Evolutionary conservation across 352 stramenopile genomes (phyloP), one percentile per base, ranked within the genome.

Genomic region (Thalassiosira pacifica): DNA sequence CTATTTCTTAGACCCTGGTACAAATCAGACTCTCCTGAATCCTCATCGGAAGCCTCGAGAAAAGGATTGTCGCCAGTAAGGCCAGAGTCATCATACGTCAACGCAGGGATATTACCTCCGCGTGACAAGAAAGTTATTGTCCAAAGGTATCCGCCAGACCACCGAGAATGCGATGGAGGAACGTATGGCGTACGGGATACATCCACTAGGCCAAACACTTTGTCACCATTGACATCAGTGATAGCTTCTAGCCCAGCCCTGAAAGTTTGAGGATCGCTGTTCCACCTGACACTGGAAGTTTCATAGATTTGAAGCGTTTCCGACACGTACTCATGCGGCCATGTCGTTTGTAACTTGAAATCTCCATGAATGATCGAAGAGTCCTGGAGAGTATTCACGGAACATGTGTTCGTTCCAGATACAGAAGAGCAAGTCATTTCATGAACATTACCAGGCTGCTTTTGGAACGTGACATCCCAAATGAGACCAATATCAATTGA

Each of bases 81-180:
- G 55, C 18, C 34, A 0, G 84, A 78, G 26, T 68, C 60, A 64
- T 82, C 72, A 24, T 85, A 76, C 5, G 89, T 79, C 90, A 98
- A 95, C 22, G 71, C 94, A 2, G 96, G 97, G 63, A 98, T 95
- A 78, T 98, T 93, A 84, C 96, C 90, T 74, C 88, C 83, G 18
- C 85, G 81, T 34, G 78, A 87, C n/a, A 85, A 32, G 73, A 98
- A 99, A 24, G 96, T 98, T 72, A 99, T 96, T 27, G 95, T 94
- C 97, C 97, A 99, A 26, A 94, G 95, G 76, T 98, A 98, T 1
- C 96, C 96, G 18, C 97, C 97, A 4, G 95, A 98, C 97, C 97
- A 99, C 55, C 98, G 96, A 68, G 93, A 92, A 52, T 94, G 81
- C 1, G 86, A 92, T 13, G 95, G 93, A 5, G 96, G 91, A 48